phyloP scores from a whole-genome alignment of 768 basidiomycete genomes.

The Wakefieldia striispora region DNA sequence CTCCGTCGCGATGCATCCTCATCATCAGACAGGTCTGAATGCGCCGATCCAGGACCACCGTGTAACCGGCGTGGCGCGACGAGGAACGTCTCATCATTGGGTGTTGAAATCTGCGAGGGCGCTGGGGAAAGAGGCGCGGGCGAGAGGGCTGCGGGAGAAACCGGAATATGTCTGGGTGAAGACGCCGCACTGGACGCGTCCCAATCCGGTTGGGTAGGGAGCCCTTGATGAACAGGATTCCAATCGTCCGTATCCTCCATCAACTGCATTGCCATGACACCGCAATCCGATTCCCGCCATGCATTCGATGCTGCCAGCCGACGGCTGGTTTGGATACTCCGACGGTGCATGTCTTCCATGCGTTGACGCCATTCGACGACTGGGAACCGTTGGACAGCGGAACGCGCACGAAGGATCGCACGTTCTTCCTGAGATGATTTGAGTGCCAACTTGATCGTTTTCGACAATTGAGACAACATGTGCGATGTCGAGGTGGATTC shows the following conservation, averaged over 20 bases:
- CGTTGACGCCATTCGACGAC: constrained; percentile 97
- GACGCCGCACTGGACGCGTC: constrained; percentile 59
- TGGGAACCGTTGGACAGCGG: constrained; percentile 94
- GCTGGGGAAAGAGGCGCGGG: constrained; percentile 54
- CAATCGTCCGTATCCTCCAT: constrained; percentile 76
- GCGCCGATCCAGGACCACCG: constrained; percentile 28
- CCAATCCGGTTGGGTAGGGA: constrained; percentile 77
- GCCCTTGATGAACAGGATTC: constrained; percentile 65
- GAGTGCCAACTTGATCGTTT: constrained; percentile 92
- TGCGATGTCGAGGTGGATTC: constrained; percentile 91
- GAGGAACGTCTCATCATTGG: constrained; percentile 41
- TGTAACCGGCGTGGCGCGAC: constrained; percentile 32
- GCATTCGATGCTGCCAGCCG: constrained; percentile 66
- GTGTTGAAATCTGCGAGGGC: constrained; percentile 59
- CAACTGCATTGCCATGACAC: constrained; percentile 38
- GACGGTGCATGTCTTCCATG: constrained; percentile 91
- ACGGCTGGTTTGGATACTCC: constrained; percentile 75
- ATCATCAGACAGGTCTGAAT: constrained; percentile 60
- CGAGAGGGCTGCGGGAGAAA: constrained; percentile 43
- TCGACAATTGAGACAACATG: constrained; percentile 91
- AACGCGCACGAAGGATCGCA: constrained; percentile 88
- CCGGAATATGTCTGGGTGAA: constrained; percentile 38
- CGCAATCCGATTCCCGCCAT: constrained; percentile 74
- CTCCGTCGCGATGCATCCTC: constrained; percentile 50
- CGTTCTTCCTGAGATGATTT: constrained; percentile 90